Conservation (phyloP, 352 stramenopile species). For the Blastocystis hominis region DNA sequence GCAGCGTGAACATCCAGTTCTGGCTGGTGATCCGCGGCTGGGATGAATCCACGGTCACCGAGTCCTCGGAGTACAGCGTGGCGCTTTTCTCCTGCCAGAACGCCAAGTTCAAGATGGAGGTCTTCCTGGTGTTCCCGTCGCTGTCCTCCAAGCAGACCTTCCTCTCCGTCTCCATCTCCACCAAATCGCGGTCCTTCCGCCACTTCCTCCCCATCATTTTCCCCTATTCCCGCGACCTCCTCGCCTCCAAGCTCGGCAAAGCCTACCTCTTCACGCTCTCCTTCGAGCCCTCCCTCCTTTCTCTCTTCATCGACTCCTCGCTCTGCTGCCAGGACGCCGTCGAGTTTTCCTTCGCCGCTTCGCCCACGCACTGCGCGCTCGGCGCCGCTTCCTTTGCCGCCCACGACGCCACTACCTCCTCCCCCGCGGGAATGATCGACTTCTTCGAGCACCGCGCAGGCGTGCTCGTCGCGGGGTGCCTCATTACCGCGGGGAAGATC, state of each 20-base stretch:
- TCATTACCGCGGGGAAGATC: not conserved
- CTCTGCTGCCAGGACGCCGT: not conserved
- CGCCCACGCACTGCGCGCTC: not conserved
- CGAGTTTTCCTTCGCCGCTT: not conserved
- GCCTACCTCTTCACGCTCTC: not conserved
- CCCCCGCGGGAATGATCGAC: not conserved
- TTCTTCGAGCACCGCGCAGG: not conserved
- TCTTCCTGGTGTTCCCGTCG: not conserved
- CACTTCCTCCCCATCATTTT: constrained; percentile 15
- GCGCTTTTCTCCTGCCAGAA: not conserved
- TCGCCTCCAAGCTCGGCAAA: not conserved
- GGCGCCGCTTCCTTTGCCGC: not conserved
- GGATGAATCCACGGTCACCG: not conserved
- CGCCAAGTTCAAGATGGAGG: not conserved
- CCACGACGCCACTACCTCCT: not conserved
- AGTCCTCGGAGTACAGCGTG: not conserved
- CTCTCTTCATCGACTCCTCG: not conserved
- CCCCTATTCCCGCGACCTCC: not conserved
- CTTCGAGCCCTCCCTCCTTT: not conserved
- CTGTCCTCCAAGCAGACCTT: not conserved
- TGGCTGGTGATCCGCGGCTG: not conserved
- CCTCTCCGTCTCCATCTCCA: not conserved
- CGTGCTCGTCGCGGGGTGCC: not conserved
- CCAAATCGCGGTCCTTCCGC: not conserved
- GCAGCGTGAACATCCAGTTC: not conserved